Percentiles rank a stretch among this genome's conserved stretches.
These are phyloP conservation scores for Xylaria castorea DNA, from an alignment of 495 filamentous ascomycete species.

Conservation along the genomic window DNA sequence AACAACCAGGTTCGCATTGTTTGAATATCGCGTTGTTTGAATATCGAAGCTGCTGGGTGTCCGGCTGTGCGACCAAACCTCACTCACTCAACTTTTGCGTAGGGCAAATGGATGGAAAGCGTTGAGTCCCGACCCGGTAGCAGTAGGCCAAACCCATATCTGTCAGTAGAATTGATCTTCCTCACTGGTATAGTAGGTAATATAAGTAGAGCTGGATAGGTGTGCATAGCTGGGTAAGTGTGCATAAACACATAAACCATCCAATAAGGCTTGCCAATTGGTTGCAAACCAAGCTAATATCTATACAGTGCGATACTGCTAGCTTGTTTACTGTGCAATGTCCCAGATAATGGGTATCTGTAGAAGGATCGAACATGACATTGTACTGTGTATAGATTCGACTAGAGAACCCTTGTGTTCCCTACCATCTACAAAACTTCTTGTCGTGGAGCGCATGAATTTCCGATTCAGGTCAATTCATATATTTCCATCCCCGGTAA, in stretches of 20 bases:
- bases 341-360: neutral
- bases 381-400: constrained; percentile 4
- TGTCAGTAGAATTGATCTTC: neutral
- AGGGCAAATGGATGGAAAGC: neutral
- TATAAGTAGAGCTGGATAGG: too few species aligned
- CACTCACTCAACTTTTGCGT: neutral
- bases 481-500: neutral
- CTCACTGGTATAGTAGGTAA: neutral
- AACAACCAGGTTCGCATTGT: neutral
- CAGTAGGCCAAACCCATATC: neutral
- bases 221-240: neutral
- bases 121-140: neutral
- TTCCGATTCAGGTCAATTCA: constrained; percentile 3
- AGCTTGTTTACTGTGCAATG: neutral
- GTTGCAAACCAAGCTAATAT: neutral
- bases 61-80: neutral
- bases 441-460: neutral
- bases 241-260: neutral
- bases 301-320: neutral
- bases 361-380: neutral
- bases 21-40: neutral
- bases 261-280: constrained; percentile 12
- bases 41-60: neutral
- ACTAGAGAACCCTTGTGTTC: constrained; percentile 15
- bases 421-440: neutral